Percentiles rank a stretch among this genome's conserved stretches.
Evolutionary conservation across 208 protist species (phyloP).

Genomic region (Trypanosoma vivax): DNA sequence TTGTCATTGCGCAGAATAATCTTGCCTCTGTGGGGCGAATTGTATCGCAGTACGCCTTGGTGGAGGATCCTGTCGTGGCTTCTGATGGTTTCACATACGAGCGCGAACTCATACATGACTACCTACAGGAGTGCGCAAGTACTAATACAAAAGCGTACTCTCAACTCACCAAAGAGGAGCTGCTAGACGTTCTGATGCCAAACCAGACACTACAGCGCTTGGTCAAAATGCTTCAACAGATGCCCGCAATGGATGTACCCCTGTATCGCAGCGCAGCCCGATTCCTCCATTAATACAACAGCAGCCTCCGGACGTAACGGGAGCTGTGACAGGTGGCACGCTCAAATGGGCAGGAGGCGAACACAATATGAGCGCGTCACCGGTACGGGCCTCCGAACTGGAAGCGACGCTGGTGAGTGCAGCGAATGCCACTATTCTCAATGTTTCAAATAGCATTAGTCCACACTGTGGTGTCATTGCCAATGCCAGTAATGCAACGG

Average conservation of each 20-base stretch:
- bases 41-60: conserved; percentile 57
- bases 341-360: conserved; percentile 22
- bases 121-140: conserved; percentile 63
- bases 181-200: conserved; percentile 65
- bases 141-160: conserved; percentile 80
- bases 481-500: conserved; percentile 5
- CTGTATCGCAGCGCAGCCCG: conserved; percentile 19
- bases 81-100: conserved; percentile 88
- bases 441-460: conserved; percentile 9
- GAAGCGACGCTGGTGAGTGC: conserved; percentile 19
- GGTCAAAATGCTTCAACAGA: conserved; percentile 50
- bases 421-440: conserved; percentile 5
- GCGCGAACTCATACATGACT: conserved; percentile 47
- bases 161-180: conserved; percentile 80
- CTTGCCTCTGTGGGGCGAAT: conserved; percentile 57
- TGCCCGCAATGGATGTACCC: conserved; percentile 42
- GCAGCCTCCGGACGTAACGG: background rate
- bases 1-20: conserved; percentile 47
- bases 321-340: background rate
- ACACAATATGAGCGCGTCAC: background rate
- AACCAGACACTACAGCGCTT: conserved; percentile 73
- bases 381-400: conserved; percentile 20
- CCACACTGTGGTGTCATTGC: background rate
- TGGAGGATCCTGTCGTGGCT: conserved; percentile 75
- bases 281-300: conserved; percentile 6